These are phyloP conservation scores for Colletotrichum kahawae DNA, from an alignment of 2,329 filamentous ascomycete species.

Conservation along the genomic window DNA sequence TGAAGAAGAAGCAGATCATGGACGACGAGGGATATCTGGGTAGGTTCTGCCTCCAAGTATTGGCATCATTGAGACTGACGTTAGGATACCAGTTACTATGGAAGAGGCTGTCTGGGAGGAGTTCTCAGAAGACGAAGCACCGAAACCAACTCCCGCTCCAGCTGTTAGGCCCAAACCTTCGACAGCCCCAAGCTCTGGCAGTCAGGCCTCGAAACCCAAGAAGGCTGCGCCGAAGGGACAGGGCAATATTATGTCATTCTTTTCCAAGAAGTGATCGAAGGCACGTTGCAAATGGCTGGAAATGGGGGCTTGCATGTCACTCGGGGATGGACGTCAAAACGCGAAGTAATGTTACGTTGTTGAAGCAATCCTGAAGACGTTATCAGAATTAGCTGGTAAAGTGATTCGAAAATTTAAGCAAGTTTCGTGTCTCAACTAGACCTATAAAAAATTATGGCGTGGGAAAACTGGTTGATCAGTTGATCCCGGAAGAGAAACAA, in stretches of 20 bases:
- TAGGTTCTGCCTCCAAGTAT: constrained; percentile 45
- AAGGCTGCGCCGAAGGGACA: constrained; percentile 67
- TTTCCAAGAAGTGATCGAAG: constrained; percentile 72
- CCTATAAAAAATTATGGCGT: background rate
- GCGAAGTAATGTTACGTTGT: background rate
- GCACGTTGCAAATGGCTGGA: background rate
- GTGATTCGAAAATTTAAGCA: background rate
- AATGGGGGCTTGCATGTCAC: background rate
- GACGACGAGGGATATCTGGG: constrained; percentile 91
- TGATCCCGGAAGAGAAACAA: background rate
- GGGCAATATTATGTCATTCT: constrained; percentile 92
- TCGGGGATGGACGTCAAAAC: background rate
- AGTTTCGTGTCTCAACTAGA: background rate
- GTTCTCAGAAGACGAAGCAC: constrained; percentile 87
- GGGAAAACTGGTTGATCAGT: background rate
- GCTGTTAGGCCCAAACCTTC: constrained; percentile 53
- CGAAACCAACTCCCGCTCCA: constrained; percentile 41
- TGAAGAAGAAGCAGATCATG: constrained; percentile 85
- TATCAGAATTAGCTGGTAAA: background rate
- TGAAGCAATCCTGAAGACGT: background rate
- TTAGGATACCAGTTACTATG: constrained; percentile 70
- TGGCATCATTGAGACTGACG: background rate
- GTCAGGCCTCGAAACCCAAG: constrained; percentile 52
- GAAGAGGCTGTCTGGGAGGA: constrained; percentile 89
- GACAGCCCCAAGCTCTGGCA: constrained; percentile 49